Conservation (phyloP, 805 yeast genomes). For the Wickerhamomyces bovis region DNA sequence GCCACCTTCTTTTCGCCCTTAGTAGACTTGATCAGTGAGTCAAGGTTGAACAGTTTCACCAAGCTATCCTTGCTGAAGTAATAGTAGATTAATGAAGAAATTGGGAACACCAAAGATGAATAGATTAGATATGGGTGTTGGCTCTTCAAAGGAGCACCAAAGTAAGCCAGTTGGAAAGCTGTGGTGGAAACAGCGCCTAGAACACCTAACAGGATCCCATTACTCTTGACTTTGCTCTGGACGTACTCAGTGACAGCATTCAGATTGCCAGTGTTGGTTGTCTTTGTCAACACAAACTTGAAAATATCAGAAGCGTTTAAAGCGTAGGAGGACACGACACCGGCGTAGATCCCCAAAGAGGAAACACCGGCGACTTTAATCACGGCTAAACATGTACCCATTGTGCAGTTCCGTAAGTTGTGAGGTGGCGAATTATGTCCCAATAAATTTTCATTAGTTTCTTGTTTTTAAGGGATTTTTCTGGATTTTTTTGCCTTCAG, state of each 20-base stretch:
- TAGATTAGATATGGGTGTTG: conserved; percentile 74
- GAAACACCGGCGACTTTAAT: conserved; percentile 61
- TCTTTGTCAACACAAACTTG: conserved; percentile 26
- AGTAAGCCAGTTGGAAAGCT: conserved; percentile 50
- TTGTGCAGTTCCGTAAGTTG: conserved; percentile 11
- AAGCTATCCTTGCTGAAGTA: conserved; percentile 6
- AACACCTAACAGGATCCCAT: conserved; percentile 22
- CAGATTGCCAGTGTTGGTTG: conserved; percentile 25
- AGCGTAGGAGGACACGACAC: conserved; percentile 36
- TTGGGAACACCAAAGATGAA: conserved; percentile 22
- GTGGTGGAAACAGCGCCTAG: conserved; percentile 45
- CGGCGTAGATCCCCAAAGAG: conserved; percentile 61
- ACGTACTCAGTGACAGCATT: conserved; percentile 18
- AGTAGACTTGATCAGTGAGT: background rate
- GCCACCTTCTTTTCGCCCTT: conserved; percentile 18
- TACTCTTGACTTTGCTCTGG: conserved; percentile 14
- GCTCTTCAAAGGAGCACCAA: conserved; percentile 45
- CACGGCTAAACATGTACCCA: conserved; percentile 50
- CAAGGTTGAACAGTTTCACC: conserved; percentile 4
- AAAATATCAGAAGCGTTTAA: conserved; percentile 17
- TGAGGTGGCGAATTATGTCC: background rate
- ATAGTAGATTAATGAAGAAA: conserved; percentile 12
- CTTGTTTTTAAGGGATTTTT: background rate
- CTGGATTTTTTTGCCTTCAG: background rate
- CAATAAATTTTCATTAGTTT: background rate